Evolutionary conservation across 2,329 filamentous ascomycete species (phyloP).

Genomic region (Scolecobasidium constrictum): DNA sequence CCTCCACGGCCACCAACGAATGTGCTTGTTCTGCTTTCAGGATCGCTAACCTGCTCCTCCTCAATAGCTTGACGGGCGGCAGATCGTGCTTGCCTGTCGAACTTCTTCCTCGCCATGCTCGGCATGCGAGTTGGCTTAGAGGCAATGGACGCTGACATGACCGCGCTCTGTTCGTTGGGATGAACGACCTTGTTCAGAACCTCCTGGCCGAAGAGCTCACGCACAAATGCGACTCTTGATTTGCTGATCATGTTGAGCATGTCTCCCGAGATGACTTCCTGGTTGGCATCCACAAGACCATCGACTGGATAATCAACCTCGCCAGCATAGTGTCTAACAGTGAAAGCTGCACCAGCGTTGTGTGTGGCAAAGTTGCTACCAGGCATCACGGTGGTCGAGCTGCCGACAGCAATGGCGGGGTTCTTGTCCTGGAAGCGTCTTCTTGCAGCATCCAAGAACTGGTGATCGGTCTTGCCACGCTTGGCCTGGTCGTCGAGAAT

Average conservation of each 20-base stretch:
- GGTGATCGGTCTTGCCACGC: slow-evolving; percentile 76
- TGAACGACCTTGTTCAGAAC: slow-evolving; percentile 88
- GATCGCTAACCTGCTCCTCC: slow-evolving; percentile 15
- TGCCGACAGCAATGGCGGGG: slow-evolving; percentile 70
- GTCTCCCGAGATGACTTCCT: slow-evolving; percentile 90
- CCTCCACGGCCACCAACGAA: slow-evolving; percentile 19
- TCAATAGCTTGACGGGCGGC: slow-evolving; percentile 16
- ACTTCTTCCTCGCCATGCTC: slow-evolving; percentile 79
- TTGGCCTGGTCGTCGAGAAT: slow-evolving; percentile 95
- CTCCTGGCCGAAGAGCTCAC: slow-evolving; percentile 90
- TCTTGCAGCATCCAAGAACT: slow-evolving; percentile 79
- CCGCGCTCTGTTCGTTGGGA: slow-evolving; percentile 77
- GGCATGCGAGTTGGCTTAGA: slow-evolving; percentile 89
- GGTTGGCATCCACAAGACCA: slow-evolving; percentile 86
- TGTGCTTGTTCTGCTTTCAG: slow-evolving; percentile 28
- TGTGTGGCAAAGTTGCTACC: slow-evolving; percentile 85
- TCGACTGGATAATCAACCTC: slow-evolving; percentile 90
- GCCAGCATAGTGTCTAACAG: slow-evolving; percentile 88
- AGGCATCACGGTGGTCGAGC: slow-evolving; percentile 63
- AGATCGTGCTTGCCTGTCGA: slow-evolving; percentile 40
- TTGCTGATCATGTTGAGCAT: slow-evolving; percentile 86
- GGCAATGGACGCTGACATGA: slow-evolving; percentile 92
- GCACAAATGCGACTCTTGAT: slow-evolving; percentile 80
- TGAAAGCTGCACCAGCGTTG: slow-evolving; percentile 71
- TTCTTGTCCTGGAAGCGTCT: slow-evolving; percentile 96